Percentiles rank a stretch among this genome's conserved stretches.
These are phyloP conservation scores for Sparassis latifolia DNA, from an alignment of 1,284 basidiomycete genomes.

Conservation along the genomic window DNA sequence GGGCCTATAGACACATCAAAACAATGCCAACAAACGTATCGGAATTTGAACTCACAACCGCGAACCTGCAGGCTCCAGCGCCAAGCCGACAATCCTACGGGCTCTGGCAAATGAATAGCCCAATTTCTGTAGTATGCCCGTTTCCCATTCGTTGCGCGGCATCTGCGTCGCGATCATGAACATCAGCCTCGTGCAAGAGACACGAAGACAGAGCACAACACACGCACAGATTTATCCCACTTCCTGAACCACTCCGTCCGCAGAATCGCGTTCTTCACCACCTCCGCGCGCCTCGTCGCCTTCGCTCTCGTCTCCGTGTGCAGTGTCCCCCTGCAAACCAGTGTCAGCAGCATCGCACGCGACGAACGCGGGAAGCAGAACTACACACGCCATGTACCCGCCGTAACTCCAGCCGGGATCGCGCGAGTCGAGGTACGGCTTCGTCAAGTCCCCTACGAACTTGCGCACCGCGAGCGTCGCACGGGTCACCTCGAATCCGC, in stretches of 20 bases:
- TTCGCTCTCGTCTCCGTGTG: conserved; percentile 16
- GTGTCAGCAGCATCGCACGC: background rate
- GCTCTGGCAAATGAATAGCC: background rate
- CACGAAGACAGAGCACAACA: too few species aligned
- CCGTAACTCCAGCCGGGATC: conserved; percentile 1
- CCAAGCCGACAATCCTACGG: conserved; percentile 6
- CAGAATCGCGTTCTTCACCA: conserved; percentile 18
- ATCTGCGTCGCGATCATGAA: background rate
- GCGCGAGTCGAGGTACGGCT: background rate
- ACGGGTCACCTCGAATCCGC: conserved; percentile 27
- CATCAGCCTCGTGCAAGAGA: too few species aligned
- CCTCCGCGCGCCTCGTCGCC: conserved; percentile 19
- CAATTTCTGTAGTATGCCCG: background rate
- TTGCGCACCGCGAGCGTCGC: conserved; percentile 28
- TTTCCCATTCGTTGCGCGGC: background rate
- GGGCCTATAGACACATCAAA: conserved; percentile 1
- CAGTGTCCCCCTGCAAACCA: conserved; percentile 22
- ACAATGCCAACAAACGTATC: background rate
- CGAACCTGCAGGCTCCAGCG: conserved; percentile 5
- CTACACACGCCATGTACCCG: conserved; percentile 25
- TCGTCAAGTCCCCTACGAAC: conserved; percentile 28
- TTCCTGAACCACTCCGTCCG: background rate
- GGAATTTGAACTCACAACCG: background rate
- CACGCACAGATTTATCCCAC: background rate
- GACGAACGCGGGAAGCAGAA: too few species aligned